A percentile compares a stretch with the other conserved stretches of the same genome.
phyloP scores from a whole-genome alignment of 2,329 filamentous ascomycete species.

The Fusarium multiceps region DNA sequence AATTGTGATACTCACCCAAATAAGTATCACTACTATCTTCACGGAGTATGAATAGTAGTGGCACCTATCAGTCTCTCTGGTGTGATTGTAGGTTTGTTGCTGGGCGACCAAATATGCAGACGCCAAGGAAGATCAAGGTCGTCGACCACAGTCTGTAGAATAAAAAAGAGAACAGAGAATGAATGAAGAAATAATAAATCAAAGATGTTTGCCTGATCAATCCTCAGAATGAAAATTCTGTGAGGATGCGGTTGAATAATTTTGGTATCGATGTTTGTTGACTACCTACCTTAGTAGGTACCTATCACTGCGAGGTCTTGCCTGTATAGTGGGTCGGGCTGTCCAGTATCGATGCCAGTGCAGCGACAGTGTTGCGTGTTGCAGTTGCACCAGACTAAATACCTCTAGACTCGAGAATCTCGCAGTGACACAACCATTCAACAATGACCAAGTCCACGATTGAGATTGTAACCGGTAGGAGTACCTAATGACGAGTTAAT shows the following conservation, averaged over 20 bases:
- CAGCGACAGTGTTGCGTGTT: neutral
- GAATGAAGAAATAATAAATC: neutral
- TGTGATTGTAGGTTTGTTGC: slow-evolving; percentile 29
- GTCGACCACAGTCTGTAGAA: neutral
- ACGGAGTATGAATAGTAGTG: neutral
- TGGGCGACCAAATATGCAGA: slow-evolving; percentile 28
- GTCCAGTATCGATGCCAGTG: neutral
- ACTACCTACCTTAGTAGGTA: neutral
- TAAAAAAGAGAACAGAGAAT: no score
- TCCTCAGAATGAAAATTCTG: neutral
- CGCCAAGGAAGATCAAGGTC: neutral
- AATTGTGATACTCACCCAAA: neutral
- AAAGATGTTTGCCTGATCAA: neutral
- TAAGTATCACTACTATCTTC: slow-evolving; percentile 11
- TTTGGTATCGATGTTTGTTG: slow-evolving; percentile 16
- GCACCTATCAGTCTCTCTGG: neutral
- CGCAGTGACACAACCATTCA: neutral
- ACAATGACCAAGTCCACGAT: neutral
- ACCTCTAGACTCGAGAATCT: neutral
- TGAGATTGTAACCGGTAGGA: neutral
- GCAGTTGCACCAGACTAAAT: neutral
- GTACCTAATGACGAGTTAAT: neutral
- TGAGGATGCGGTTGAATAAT: neutral
- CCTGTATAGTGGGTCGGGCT: neutral
- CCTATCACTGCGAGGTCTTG: neutral